Conservation (phyloP, 805 yeast species). For the Cyberlindnera lachancei region DNA sequence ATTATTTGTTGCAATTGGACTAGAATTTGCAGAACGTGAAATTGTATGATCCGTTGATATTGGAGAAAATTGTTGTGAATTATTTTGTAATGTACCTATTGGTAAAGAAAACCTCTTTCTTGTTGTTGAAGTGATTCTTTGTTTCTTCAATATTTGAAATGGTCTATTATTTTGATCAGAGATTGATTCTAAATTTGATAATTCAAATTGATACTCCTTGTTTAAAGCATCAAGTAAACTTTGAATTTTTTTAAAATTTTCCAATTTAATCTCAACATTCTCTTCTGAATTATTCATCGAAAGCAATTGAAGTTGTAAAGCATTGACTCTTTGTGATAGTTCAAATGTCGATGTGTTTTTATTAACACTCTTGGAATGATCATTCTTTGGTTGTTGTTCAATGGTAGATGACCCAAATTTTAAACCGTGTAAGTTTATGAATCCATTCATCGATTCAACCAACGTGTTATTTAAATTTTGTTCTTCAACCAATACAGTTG, state of each 20-base stretch:
- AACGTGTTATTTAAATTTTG: neutral
- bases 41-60: conserved; percentile 9
- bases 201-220: conserved; percentile 7
- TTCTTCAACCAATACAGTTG: conserved; percentile 1
- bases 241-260: conserved; percentile 10
- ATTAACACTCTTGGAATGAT: too few species aligned
- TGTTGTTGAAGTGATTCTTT: conserved; percentile 4
- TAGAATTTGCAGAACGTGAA: neutral
- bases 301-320: conserved; percentile 6
- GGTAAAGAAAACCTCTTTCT: conserved; percentile 20
- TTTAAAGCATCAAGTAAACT: conserved; percentile 5
- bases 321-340: conserved; percentile 6
- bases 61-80: neutral
- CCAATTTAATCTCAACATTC: conserved; percentile 6
- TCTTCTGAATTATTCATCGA: conserved; percentile 5
- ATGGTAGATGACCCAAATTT: too few species aligned
- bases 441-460: conserved; percentile 4
- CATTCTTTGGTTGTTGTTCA: too few species aligned
- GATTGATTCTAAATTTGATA: conserved; percentile 4
- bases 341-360: conserved; percentile 4
- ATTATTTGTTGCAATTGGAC: conserved; percentile 8
- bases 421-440: too few species aligned
- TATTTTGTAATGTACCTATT: too few species aligned
- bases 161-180: conserved; percentile 9
- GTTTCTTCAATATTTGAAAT: conserved; percentile 7